Base-by-base conservation (phyloP, 352 stramenopile genomes). In the Phytophthora constricta region DNA sequence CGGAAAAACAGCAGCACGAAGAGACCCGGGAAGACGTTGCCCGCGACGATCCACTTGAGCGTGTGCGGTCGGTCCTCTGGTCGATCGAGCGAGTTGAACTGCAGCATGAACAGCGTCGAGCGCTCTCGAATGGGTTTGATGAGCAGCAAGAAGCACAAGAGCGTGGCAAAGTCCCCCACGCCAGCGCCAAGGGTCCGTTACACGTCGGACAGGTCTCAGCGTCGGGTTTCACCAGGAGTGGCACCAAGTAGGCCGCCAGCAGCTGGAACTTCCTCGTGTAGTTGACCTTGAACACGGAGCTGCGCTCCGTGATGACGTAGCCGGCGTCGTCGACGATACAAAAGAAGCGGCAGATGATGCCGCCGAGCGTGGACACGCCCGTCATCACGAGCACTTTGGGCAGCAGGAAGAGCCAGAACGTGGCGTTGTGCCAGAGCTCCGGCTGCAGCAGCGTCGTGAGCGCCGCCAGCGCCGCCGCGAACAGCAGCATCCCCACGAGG, bases 1-100 rank as follows among this genome's bases (percentile, higher is more conserved):
- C 85, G 84, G 77, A 96, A 96, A 68, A 96, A 94, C 28, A 96
- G 78, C 66, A 96, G 54, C 48, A 93, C 83, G 49, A 96, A 92
- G 22, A 96, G 79, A 3, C 83, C 76, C n/a, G 86, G 83, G 54
- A 90, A 89, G 39, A 92, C 69, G 63, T 95, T 95, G 19, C 87
- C 87, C 3, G 83, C 84, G 23, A 96, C 82, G 67, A 92, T 92
- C 84, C 84, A 92, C 54, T 89, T 84, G 37, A 92, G 75, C 20
- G 84, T 92, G 33, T 92, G 74, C 31, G 87, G 87, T 48, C 87
- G 80, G 55, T 95, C 87, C 41, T 95, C 87, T 7, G 87, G 87
- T 46, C 87, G 82, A 71, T 95, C 87, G 17, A 95, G 66, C 45
- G 85, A 93, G 77, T 95, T 95, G 62, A 95, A 95, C 65, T 95